Evolutionary conservation across 2,329 filamentous ascomycete genomes (phyloP), one percentile per base, ranked within the genome.

Genomic region (Ophiognomonia clavigignenti-juglandacearum): DNA sequence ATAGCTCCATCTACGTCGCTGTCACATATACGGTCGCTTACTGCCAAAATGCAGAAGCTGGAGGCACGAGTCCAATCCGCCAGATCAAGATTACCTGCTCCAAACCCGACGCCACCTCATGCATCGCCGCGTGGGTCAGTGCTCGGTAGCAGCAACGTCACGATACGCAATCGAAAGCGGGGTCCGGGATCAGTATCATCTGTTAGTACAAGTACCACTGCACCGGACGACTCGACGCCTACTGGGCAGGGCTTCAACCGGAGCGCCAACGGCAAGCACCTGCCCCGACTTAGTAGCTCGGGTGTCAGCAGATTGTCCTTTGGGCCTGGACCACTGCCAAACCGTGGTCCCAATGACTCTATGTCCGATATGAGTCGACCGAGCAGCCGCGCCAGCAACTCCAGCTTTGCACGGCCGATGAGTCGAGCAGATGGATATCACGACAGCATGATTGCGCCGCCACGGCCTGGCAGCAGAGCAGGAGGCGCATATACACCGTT

Each of bases 11-110:
- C 75, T 52, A 81, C 73, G 53, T 97, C 93, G 2, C 80, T 98
- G 41, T 86, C 87, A 55, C 93, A 98, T 64, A 95, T 98, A 60
- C 88, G 92, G 54, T 86, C 85, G 24, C 82, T 98, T 54, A 96
- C 95, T 49, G 91, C 89, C 23, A 93, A 97, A 69, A 96, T 97
- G 90, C 89, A 96, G 67, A 88, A 89, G 56, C 83, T 98, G 52
- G 93, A 97, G 65, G 88, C 93, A 53, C 82, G 93, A 37, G 92
- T 98, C 9, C 90, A 97, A 52, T 89, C 85, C 20, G 93, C 86
- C 16, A 83, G 90, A 56, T 96, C 92, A 32, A 96, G 93, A 67
- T 78, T 98, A 18, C 93, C 93, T 3, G 88, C 86, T 2, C 88
- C 91, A 3, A 76, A 81, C 7, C 77, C 74, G 45, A 93, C 86